Evolutionary conservation across 805 yeast genomes (phyloP).

Genomic region (Candida bentonensis): DNA sequence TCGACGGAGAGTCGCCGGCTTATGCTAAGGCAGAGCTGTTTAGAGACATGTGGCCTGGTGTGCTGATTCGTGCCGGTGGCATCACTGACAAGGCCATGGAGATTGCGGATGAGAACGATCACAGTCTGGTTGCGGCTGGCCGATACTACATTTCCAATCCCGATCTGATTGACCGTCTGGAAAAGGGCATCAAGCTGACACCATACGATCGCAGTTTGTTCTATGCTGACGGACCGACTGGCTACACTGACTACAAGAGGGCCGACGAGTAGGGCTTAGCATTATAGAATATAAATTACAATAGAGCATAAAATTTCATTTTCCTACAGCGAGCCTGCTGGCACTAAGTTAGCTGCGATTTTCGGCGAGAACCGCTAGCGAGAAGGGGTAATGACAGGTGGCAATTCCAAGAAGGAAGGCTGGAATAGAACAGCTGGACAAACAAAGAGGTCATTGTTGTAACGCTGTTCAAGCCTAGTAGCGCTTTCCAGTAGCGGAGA

Average conservation of each 20-base stretch:
- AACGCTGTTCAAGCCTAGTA: no score
- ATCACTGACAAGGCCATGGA: conserved; percentile 7
- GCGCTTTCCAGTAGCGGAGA: no score
- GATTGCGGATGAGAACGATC: conserved; percentile 2
- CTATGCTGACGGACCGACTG: conserved; percentile 27
- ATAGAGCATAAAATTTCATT: no score
- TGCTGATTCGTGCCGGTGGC: conserved; percentile 13
- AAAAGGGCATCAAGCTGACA: conserved; percentile 27
- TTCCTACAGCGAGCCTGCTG: no score
- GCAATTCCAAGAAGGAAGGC: no score
- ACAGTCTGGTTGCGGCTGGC: conserved; percentile 28
- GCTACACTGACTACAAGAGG: conserved; percentile 28
- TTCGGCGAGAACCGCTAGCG: no score
- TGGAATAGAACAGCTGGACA: no score
- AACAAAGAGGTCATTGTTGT: no score
- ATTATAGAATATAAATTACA: no score
- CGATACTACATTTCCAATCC: conserved; percentile 42
- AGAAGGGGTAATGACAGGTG: no score
- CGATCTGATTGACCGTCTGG: conserved; percentile 33
- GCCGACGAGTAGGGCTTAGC: no score
- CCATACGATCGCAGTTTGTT: conserved; percentile 37
- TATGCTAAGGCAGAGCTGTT: conserved; percentile 5
- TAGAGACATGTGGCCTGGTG: conserved; percentile 13
- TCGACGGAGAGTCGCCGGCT: conserved; percentile 5
- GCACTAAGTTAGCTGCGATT: no score